Conservation (phyloP, 352 stramenopile genomes). For the Aphanomyces stellatus region DNA sequence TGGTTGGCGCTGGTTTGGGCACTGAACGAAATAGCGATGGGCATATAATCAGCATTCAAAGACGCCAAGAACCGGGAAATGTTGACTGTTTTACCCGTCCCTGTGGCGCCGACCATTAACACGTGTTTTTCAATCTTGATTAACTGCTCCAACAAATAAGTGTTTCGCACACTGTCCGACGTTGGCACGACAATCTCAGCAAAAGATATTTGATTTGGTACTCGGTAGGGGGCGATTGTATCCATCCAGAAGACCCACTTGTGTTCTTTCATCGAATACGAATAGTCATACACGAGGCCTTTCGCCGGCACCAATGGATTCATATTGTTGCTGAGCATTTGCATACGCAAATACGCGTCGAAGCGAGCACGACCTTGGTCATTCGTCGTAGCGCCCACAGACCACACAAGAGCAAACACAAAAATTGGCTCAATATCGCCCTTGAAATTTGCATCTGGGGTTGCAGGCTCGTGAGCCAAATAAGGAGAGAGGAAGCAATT, state of each 20-base stretch:
- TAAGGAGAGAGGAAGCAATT: conserved; percentile 85
- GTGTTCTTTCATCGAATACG: conserved; percentile 77
- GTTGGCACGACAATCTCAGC: conserved; percentile 92
- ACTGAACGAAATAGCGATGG: conserved; percentile 88
- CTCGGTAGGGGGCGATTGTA: conserved; percentile 78
- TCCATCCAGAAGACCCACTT: conserved; percentile 93
- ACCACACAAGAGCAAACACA: conserved; percentile 91
- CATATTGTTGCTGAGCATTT: conserved; percentile 69
- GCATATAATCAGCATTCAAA: conserved; percentile 84
- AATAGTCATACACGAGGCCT: conserved; percentile 87
- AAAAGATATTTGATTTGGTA: conserved; percentile 63
- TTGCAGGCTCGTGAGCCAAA: conserved; percentile 31
- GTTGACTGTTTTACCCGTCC: conserved; percentile 93
- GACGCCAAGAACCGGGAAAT: conserved; percentile 85
- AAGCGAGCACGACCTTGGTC: conserved; percentile 74
- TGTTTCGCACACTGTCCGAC: conserved; percentile 90
- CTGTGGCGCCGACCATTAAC: conserved; percentile 91
- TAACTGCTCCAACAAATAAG: conserved; percentile 83
- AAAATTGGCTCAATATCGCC: conserved; percentile 82
- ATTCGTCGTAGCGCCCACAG: conserved; percentile 86
- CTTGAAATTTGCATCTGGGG: conserved; percentile 58
- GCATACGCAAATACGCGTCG: conserved; percentile 80
- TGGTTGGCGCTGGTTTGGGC: conserved; percentile 89
- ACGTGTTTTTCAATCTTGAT: conserved; percentile 84
- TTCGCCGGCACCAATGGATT: conserved; percentile 42